Percentiles rank a stretch among this genome's conserved stretches.
Conservation (phyloP, 768 basidiomycete species). For the Daedaleopsis nitida region DNA sequence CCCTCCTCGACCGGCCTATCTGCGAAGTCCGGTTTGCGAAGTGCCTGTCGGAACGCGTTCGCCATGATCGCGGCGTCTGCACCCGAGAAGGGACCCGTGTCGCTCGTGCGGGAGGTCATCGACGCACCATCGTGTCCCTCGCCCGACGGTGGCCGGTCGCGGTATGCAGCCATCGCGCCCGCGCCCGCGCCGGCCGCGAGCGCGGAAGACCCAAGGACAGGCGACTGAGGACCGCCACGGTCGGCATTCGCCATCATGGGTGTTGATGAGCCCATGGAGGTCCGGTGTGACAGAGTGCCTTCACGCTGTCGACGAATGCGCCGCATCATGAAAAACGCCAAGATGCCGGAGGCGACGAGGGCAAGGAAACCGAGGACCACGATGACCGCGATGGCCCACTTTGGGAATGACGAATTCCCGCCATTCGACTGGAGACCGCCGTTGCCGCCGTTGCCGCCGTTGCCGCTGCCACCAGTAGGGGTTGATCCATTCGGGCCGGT, state of each 20-base stretch:
- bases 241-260: constrained; percentile 80
- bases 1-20: constrained; percentile 69
- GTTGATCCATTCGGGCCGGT: background rate
- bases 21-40: constrained; percentile 90
- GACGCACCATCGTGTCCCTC: constrained; percentile 66
- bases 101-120: constrained; percentile 63
- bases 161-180: constrained; percentile 31
- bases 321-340: constrained; percentile 74
- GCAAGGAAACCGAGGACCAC: constrained; percentile 85
- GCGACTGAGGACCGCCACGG: constrained; percentile 46
- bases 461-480: constrained; percentile 20
- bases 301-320: constrained; percentile 57
- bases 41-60: constrained; percentile 84
- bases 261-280: constrained; percentile 76
- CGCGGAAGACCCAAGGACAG: constrained; percentile 42
- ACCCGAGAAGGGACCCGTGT: constrained; percentile 73
- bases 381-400: constrained; percentile 92
- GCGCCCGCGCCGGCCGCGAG: constrained; percentile 30
- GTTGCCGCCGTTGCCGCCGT: constrained; percentile 17
- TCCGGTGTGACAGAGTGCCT: constrained; percentile 54
- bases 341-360: constrained; percentile 65
- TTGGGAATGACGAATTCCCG: constrained; percentile 58
- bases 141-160: constrained; percentile 35
- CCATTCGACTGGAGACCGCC: constrained; percentile 19
- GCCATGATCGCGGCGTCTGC: constrained; percentile 93